Base-by-base conservation (phyloP, 1,284 basidiomycete genomes). In the Coriolopsis trogii region DNA sequence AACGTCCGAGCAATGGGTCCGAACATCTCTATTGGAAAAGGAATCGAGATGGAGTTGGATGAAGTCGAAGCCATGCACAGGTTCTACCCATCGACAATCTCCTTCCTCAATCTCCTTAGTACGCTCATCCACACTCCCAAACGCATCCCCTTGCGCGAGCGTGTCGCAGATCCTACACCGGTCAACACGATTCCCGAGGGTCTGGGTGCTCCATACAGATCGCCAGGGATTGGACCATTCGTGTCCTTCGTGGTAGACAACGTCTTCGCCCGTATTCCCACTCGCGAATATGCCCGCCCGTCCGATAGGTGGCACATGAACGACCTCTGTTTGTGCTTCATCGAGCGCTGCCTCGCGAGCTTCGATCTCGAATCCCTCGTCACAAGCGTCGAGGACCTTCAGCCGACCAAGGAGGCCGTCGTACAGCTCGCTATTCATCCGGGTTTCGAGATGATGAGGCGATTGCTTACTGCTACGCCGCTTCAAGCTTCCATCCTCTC, bases 271-370 rank as follows among this genome's bases (percentile, higher is more conserved):
- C 82, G 82, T 37, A 84, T 91, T 41, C 74, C 82, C 6, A 76
- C 73, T 39, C 78, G 95, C 31, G 91, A 93, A 56, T 98, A 91
- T 62, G 73, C 80, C 6, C 77, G 81, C 38, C 82, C 84, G 7
- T 82, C 81, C 7, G 93, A 98, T 64, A 76, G 89, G 57, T 98
- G 93, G 93, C 80, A 85, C 60, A 87, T 93, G 65, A 90, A 93
- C 31, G 91, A 96, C 53, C 75, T 89, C 0, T 91, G 89, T 50
- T 74, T 98, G 38, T 85, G 84, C 51, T 98, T 94, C 67, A 78
- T 97, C 44, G 94, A 98, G 63, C 84, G 88, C 31, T 85, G 86
- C 20, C 71, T 98, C 26, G 87, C 87, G 0, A 85, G 85, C 53
- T 96, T 91, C 69, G 87, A 95, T 64, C 73, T 97, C 44, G 86